Percentiles rank a stretch among this genome's conserved stretches.
These are phyloP conservation scores for Quercus berberidifolia DNA, from an alignment of 306 rosid genomes.

Conservation along the genomic window DNA sequence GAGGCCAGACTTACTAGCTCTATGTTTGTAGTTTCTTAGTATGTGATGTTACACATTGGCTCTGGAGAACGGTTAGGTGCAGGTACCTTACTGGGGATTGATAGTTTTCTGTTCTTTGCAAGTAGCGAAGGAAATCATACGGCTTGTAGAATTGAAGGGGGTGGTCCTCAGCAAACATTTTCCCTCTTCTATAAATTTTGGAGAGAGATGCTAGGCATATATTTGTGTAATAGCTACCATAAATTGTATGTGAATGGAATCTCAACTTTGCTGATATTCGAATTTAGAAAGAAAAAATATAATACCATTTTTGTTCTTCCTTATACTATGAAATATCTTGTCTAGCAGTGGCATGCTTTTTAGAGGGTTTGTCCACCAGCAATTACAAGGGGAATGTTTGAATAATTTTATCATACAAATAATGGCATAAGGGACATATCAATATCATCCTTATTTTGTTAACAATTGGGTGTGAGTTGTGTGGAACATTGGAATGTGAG, in stretches of 20 bases:
- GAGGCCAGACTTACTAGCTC: slow-evolving; percentile 18
- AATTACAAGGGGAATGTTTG: not conserved
- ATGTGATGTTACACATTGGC: not conserved
- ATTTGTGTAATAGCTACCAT: not conserved
- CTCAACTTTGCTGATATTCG: not conserved
- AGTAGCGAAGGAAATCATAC: slow-evolving; percentile 25
- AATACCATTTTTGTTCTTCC: not conserved
- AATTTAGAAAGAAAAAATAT: not conserved
- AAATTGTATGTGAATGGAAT: not conserved
- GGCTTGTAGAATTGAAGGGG: slow-evolving; percentile 12
- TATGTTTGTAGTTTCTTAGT: slow-evolving; percentile 14
- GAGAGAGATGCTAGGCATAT: not conserved
- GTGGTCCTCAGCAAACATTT: not conserved
- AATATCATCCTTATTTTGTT: not conserved
- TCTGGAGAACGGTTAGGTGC: slow-evolving; percentile 2
- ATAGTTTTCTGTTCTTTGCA: slow-evolving; percentile 5
- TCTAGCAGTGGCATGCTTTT: not conserved
- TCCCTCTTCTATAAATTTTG: not conserved
- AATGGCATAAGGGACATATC: not conserved
- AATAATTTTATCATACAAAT: not conserved
- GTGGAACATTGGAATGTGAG: no score
- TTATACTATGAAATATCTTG: not conserved
- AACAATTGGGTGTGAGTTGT: not conserved
- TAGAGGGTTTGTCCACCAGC: not conserved
- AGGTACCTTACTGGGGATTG: slow-evolving; percentile 17